Base-by-base conservation (phyloP, 1,284 basidiomycete species). In the Heliocybe sulcata region DNA sequence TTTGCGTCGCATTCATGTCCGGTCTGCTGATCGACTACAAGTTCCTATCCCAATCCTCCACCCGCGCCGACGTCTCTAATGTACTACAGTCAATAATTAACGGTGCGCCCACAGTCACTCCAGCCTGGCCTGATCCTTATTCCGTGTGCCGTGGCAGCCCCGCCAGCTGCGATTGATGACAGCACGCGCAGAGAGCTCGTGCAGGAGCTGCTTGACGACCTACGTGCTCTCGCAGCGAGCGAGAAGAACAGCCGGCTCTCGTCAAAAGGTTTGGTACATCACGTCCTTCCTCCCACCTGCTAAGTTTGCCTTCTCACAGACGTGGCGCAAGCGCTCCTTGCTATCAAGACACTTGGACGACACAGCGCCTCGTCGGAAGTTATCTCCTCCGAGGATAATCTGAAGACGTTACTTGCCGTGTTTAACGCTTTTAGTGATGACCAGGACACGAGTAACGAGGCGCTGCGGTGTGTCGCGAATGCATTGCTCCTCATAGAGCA, bases 291-390 rank as follows among this genome's bases (percentile, higher is more conserved):
- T 67, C 65, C 64, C 57, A 62, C 8, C 55, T 59, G 23, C 64
- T n/a, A n/a, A n/a, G n/a, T n/a, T n/a, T n/a, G n/a, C n/a, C n/a
- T n/a, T n/a, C n/a, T n/a, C 51, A 35, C 57, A 72, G 89, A 90
- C 65, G 77, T 79, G 33, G 71, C 78, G 1, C 75, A 72, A 26
- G 90, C 88, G 16, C 72, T 94, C 1, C 72, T 81, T 33, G 83
- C 88, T 0, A 66, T 94, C 58, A 94, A 94, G 69, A 81, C 78
- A 2, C 75, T 94, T 1, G 89, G 87, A 20, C 84, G 87, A 62
- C 80, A 85, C 55, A 82, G 81, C 0, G 72, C 81, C 3, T 89
- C 87, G 12, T 91, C 92, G 9, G 71, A 76, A 54, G 72, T 83
- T 45, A 75, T 94, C 23, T 77, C 82, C 10, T 73, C 71, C 1